Percentiles rank a stretch among this genome's conserved stretches.
These are phyloP conservation scores for Tetragonia tetragonoides DNA, from an alignment of 148 eudicot species.

Conservation along the genomic window DNA sequence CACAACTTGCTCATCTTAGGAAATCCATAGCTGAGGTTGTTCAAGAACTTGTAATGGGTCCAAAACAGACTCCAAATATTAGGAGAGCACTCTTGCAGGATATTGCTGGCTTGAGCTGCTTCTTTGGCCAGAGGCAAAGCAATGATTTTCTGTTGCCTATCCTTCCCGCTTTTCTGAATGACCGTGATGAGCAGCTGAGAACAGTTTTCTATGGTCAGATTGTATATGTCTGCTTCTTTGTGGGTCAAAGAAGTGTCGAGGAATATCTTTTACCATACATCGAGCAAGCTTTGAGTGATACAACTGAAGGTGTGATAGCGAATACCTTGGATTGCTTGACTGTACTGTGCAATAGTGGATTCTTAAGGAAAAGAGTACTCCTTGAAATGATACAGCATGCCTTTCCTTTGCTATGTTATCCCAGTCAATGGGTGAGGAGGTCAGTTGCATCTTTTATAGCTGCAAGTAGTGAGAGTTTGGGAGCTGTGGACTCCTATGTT, in stretches of 20 bases:
- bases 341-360: conserved; percentile 68
- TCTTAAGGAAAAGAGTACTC: conserved; percentile 69
- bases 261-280: conserved; percentile 91
- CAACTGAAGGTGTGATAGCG: conserved; percentile 85
- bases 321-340: conserved; percentile 87
- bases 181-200: conserved; percentile 85
- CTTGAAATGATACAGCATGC: conserved; percentile 90
- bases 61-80: conserved; percentile 94
- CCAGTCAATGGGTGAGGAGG: conserved; percentile 93
- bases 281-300: conserved; percentile 86
- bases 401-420: conserved; percentile 84
- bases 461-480: conserved; percentile 81
- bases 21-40: conserved; percentile 91
- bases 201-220: conserved; percentile 89
- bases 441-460: conserved; percentile 79
- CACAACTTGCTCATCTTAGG: conserved; percentile 78
- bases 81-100: conserved; percentile 96
- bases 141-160: conserved; percentile 84
- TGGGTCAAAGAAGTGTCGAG: conserved; percentile 97
- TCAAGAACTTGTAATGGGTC: conserved; percentile 98
- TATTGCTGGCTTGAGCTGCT: conserved; percentile 87
- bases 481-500: conserved; percentile 92
- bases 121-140: conserved; percentile 94
- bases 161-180: conserved; percentile 95
- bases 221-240: conserved; percentile 88